Evolutionary conservation across 148 eudicot genomes (phyloP).

Genomic region (Amaranthus cruentus): DNA sequence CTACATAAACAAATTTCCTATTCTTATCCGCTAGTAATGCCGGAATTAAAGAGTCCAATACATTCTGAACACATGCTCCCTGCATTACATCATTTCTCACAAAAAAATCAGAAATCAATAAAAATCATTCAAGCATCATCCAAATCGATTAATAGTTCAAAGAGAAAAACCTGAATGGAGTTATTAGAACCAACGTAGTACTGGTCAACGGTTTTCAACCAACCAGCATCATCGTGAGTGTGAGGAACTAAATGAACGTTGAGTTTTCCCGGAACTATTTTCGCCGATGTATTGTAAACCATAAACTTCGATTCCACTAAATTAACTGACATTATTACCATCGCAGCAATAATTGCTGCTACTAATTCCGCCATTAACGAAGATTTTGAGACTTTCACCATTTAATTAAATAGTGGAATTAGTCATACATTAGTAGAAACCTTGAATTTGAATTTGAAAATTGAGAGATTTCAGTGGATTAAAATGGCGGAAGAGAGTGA

Average conservation of each 20-base stretch:
- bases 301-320: constrained; percentile 50
- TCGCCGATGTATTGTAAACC: constrained; percentile 55
- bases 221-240: constrained; percentile 90
- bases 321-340: constrained; percentile 5
- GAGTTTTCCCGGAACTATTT: constrained; percentile 54
- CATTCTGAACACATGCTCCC: constrained; percentile 86
- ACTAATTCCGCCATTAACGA: constrained; percentile 16
- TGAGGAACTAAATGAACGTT: constrained; percentile 90
- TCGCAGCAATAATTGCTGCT: constrained; percentile 3
- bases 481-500: background rate
- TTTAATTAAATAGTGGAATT: background rate
- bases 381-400: background rate
- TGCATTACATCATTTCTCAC: constrained; percentile 20
- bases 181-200: constrained; percentile 92
- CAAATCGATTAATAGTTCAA: background rate
- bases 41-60: constrained; percentile 75
- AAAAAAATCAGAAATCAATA: constrained; percentile 5
- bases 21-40: constrained; percentile 79
- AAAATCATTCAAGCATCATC: constrained; percentile 2
- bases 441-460: background rate
- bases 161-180: constrained; percentile 57
- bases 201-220: constrained; percentile 93
- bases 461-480: background rate
- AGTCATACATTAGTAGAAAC: background rate
- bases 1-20: constrained; percentile 79